Evolutionary conservation across 305 asterid genomes (phyloP).

Genomic region (Fraxinus floribunda): DNA sequence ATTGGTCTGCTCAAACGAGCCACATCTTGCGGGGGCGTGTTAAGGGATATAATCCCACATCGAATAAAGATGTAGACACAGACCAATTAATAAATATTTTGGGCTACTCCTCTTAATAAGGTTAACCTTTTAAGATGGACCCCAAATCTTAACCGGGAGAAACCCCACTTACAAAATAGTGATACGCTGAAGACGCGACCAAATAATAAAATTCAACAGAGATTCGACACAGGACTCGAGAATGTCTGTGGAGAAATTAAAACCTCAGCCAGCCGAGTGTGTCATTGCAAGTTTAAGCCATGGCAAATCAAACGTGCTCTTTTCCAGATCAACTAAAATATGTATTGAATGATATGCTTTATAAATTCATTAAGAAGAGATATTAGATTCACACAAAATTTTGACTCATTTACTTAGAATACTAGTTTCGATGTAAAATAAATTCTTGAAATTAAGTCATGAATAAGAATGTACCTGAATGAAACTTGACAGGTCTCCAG

Average conservation of each 20-base stretch:
- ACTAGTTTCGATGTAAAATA: neutral
- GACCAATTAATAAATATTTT: too few species aligned
- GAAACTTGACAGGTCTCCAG: slow-evolving; percentile 34
- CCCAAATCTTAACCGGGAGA: too few species aligned
- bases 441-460: neutral
- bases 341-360: too few species aligned
- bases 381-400: neutral
- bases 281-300: neutral
- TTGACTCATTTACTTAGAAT: neutral
- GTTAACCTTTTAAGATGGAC: too few species aligned
- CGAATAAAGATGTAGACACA: too few species aligned
- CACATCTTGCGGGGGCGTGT: too few species aligned
- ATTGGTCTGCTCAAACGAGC: too few species aligned
- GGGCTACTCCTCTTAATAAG: too few species aligned
- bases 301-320: neutral
- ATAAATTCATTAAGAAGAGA: too few species aligned
- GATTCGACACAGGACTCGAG: neutral
- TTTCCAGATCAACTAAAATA: too few species aligned
- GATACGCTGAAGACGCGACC: neutral
- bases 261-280: too few species aligned
- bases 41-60: too few species aligned
- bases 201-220: neutral
- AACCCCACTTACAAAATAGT: neutral
- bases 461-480: slow-evolving; percentile 37
- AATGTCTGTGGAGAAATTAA: neutral